phyloP scores from a whole-genome alignment of 345 rosid species.

The Salix brachista region DNA sequence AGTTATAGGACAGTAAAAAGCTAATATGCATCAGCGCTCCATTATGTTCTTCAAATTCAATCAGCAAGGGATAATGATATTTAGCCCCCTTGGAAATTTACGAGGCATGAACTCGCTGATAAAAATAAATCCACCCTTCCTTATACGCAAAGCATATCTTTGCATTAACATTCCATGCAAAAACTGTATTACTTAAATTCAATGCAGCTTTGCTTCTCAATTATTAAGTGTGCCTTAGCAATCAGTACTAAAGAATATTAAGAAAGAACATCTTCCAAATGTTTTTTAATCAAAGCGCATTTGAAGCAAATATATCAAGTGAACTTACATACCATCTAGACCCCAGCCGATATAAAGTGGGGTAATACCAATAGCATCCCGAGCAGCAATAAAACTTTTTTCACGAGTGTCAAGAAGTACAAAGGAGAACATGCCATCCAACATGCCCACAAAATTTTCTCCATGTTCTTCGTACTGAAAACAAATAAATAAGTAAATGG shows the following conservation, averaged over 20 bases:
- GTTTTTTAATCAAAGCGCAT: neutral
- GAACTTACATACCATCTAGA: slow-evolving; percentile 52
- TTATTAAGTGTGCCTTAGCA: neutral
- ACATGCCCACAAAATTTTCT: slow-evolving; percentile 63
- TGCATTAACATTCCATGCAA: neutral
- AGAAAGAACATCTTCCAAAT: neutral
- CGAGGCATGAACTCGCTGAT: neutral
- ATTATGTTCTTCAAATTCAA: neutral
- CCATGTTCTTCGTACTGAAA: slow-evolving; percentile 74
- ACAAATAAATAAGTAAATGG: neutral
- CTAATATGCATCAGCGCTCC: neutral
- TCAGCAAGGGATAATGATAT: neutral
- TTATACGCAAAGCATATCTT: neutral
- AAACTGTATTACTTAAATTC: neutral
- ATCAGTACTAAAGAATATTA: neutral
- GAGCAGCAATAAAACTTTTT: slow-evolving; percentile 72
- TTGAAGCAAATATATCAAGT: neutral
- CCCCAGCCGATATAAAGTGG: slow-evolving; percentile 92
- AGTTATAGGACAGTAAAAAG: neutral
- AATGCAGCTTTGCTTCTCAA: neutral
- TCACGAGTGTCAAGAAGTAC: slow-evolving; percentile 71
- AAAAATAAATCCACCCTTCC: neutral
- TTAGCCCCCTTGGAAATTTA: neutral
- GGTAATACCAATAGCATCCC: slow-evolving; percentile 72
- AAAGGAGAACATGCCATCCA: slow-evolving; percentile 88